Evolutionary conservation across 345 rosid species (phyloP), one percentile per base, ranked within the genome.

Genomic region (Hibiscus tridactylites): DNA sequence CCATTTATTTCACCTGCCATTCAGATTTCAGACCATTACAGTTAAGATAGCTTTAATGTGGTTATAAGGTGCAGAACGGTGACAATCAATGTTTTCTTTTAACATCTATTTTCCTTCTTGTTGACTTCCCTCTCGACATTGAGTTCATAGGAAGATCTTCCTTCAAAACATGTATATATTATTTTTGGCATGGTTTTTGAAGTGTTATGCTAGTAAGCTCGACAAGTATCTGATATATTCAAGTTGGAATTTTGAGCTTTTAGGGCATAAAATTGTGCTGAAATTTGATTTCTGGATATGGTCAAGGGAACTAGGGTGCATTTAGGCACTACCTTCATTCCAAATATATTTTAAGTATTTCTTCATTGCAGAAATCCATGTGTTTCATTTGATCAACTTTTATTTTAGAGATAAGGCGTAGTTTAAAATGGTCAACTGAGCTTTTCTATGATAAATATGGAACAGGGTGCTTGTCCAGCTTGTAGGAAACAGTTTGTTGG

Each of bases 401-500:
- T 50, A 16, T 7, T 57, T 67, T 49, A 49, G 15, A 2, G 9
- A 6, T 16, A 2, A 24, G 29, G 29, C 6, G 4, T 50, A 2
- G 12, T 67, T 21, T 28, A 53, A 67, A 67, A 67, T 67, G 16
- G 60, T n/a, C n/a, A 16, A 8, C 5, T 49, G 44, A 56, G 4
- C 19, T 59, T 44, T n/a, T 47, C 4, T 61, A 9, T 68, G 12
- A 8, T 35, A 4, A 71, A 56, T 60, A 31, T 54, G 71, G 66
- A 37, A 26, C 80, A 91, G 98, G 98, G 97, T 56, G 82, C 87
- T 71, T 94, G 98, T 78, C 97, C 97, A 16, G 93, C 95, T 21
- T 94, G 98, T 83, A 86, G 85, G 80, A 85, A 88, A 77, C 90
- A 91, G 81, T 94, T 94, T 76, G 79, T 84, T 67, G 98, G 98